Base-by-base conservation (phyloP, 805 yeast species). In the Schwanniomyces sp. region DNA sequence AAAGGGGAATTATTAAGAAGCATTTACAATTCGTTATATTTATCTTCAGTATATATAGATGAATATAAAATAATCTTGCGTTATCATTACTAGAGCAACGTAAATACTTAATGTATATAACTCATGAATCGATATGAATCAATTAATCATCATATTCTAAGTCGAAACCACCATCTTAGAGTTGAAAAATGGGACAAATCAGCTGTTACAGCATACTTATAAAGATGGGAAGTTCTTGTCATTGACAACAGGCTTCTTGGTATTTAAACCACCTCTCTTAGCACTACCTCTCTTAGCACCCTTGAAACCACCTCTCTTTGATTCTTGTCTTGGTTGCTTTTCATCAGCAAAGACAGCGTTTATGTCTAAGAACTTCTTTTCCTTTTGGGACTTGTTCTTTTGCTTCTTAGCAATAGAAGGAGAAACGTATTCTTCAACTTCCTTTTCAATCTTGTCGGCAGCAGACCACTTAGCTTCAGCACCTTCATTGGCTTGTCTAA, bases 181-280 rank as follows among this genome's bases (percentile, higher is more conserved):
- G 18, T 14, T 7, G 5, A 32, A 32, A 32, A 32, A 32, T 32
- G 36, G 36, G 21, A 14, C 21, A 32, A 32, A 9, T 32, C 36
- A 32, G 36, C 36, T 32, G 26, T 10, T 37, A 7, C 4, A 39
- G 18, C 42, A 14, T n/a, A 38, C 51, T 61, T 64, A 65, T 49
- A 85, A 82, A 64, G 90, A 78, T 70, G 91, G 91, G 82, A 85
- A 84, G 81, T 82, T 82, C 67, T 78, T 75, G 69, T 83, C 86
- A 67, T 79, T 74, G 58, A 76, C 68, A 51, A 55, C 66, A 47
- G 74, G 66, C 59, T 69, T 67, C 52, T 37, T 37, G 16, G 40
- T 24, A 16, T 39, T 39, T 25, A 26, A 26, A 26, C 53, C 52
- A 41, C 55, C 57, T 44, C 54, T 51, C 26, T 50, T 49, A 40